A percentile compares a stretch with the other conserved stretches of the same genome.
phyloP scores from a whole-genome alignment of 208 protist genomes.

The Wallacemonas sp. region DNA sequence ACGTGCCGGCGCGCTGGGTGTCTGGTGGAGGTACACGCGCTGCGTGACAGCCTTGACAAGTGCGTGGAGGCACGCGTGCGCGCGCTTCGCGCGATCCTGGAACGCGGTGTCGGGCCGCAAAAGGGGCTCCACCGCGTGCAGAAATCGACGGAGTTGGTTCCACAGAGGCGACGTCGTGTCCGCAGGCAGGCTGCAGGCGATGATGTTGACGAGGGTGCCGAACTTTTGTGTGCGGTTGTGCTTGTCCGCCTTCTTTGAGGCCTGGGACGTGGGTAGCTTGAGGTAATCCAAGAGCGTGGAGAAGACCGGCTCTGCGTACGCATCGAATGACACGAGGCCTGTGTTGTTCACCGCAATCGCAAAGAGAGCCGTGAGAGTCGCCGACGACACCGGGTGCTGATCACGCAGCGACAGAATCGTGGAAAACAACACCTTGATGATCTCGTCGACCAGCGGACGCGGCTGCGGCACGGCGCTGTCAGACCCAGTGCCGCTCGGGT shows the following conservation, averaged over 20 bases:
- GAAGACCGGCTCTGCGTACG: constrained; percentile 76
- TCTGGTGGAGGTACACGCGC: constrained; percentile 15
- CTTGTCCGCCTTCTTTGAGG: not conserved
- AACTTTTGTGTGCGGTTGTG: not conserved
- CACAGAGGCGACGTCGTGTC: constrained; percentile 54
- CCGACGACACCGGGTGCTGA: not conserved
- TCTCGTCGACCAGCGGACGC: not conserved
- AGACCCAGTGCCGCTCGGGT: no score
- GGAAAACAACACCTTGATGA: not conserved
- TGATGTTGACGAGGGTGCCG: not conserved
- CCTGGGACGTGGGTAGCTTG: constrained; percentile 33
- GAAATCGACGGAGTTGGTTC: constrained; percentile 77
- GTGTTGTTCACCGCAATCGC: constrained; percentile 39
- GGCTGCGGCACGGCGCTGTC: not conserved
- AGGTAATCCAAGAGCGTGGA: constrained; percentile 43
- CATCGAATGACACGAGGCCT: constrained; percentile 47
- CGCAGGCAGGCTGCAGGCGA: not conserved
- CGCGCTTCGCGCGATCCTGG: constrained; percentile 9
- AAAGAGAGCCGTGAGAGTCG: constrained; percentile 35
- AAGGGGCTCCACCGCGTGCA: constrained; percentile 71
- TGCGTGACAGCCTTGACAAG: constrained; percentile 30
- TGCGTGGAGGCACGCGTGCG: constrained; percentile 43
- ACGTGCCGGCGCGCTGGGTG: not conserved
- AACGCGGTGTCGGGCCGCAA: constrained; percentile 50
- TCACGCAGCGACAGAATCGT: not conserved